Percentiles rank a stretch among this genome's conserved stretches.
phyloP scores from a whole-genome alignment of 1,139 yeast species.

The Meyerozyma guilliermondii region DNA sequence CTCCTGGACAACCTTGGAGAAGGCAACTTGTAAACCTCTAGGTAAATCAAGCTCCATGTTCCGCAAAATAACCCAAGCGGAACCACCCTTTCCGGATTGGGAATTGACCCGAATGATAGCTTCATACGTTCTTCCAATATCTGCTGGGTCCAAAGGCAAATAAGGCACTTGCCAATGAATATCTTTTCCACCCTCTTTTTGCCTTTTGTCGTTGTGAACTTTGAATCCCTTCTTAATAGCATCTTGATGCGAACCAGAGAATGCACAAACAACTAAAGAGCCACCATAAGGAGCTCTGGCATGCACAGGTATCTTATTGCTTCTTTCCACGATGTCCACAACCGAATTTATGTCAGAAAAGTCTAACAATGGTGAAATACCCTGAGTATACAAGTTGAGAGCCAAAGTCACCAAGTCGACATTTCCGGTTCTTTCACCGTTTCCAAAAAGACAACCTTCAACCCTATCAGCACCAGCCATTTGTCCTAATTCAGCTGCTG shows the following conservation, averaged over 20 bases:
- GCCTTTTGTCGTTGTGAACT: constrained; percentile 39
- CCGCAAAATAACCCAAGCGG: constrained; percentile 93
- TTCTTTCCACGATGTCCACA: constrained; percentile 83
- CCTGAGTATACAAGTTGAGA: constrained; percentile 90
- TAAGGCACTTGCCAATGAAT: constrained; percentile 82
- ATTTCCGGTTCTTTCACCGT: constrained; percentile 98
- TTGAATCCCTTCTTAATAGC: constrained; percentile 95
- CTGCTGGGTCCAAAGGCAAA: constrained; percentile 93
- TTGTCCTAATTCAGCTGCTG: constrained; percentile 91
- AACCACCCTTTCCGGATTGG: constrained; percentile 98
- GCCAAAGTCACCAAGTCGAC: constrained; percentile 94
- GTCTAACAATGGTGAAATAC: constrained; percentile 80
- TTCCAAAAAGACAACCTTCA: constrained; percentile 96
- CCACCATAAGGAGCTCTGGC: constrained; percentile 98
- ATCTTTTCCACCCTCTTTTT: constrained; percentile 26
- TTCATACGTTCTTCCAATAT: constrained; percentile 94
- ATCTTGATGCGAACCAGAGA: constrained; percentile 96
- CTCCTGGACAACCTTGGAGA: constrained; percentile 76
- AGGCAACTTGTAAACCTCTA: constrained; percentile 84
- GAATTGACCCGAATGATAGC: constrained; percentile 97
- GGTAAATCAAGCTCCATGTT: constrained; percentile 89
- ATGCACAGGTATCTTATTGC: constrained; percentile 92
- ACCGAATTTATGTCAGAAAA: constrained; percentile 78
- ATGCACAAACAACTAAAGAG: constrained; percentile 92
- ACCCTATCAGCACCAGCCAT: constrained; percentile 97